phyloP scores from a whole-genome alignment of 805 yeast genomes.

The Peterozyma toletana region DNA sequence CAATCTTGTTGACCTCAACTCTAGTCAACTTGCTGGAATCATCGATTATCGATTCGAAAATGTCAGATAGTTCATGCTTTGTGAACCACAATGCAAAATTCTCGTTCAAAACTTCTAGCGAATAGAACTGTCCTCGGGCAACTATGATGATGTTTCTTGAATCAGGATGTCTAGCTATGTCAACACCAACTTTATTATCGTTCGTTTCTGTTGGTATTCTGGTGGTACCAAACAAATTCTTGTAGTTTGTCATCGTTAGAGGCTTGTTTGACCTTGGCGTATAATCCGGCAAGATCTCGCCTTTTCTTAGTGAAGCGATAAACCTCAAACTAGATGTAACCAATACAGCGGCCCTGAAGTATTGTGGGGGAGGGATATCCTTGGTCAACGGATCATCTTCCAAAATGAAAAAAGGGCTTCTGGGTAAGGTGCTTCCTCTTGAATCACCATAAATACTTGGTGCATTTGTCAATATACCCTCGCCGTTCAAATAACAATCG shows the following conservation, averaged over 20 bases:
- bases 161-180: constrained; percentile 27
- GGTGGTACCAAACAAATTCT: constrained; percentile 63
- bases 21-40: constrained; percentile 27
- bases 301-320: constrained; percentile 48
- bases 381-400: constrained; percentile 67
- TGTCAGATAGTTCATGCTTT: constrained; percentile 40
- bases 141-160: constrained; percentile 44
- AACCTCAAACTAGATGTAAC: constrained; percentile 63
- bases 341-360: constrained; percentile 60
- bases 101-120: constrained; percentile 38
- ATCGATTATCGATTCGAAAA: constrained; percentile 35
- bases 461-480: constrained; percentile 36
- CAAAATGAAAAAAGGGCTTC: constrained; percentile 69
- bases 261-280: constrained; percentile 43
- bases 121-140: constrained; percentile 43
- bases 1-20: constrained; percentile 32
- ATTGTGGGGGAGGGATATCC: constrained; percentile 51
- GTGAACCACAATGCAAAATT: constrained; percentile 38
- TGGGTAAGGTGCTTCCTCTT: constrained; percentile 61
- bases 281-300: constrained; percentile 49
- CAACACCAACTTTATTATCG: constrained; percentile 25
- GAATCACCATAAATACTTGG: constrained; percentile 59
- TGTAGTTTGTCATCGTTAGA: constrained; percentile 62
- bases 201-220: constrained; percentile 38
- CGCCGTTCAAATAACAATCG: constrained; percentile 48